Evolutionary conservation across 805 yeast species (phyloP).

Genomic region (Candida fluviatilis): DNA sequence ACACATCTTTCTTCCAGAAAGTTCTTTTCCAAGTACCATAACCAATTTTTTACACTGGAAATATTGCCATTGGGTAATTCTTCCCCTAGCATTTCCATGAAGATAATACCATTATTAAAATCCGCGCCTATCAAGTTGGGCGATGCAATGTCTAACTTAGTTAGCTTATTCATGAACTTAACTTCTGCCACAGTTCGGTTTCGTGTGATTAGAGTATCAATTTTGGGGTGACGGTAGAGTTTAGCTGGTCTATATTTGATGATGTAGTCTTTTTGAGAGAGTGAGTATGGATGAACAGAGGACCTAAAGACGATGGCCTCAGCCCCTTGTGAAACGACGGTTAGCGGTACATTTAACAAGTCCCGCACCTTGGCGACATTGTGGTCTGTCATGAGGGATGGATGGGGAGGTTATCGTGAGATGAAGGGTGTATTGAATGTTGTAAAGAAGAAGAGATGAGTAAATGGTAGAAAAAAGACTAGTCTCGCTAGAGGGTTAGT

Average conservation of each 20-base stretch:
- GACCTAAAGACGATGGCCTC: conserved; percentile 78
- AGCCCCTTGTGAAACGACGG: conserved; percentile 79
- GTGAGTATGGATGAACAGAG: conserved; percentile 59
- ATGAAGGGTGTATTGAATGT: no score
- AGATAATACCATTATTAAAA: conserved; percentile 69
- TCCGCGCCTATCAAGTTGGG: conserved; percentile 80
- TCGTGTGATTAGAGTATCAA: conserved; percentile 73
- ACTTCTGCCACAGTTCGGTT: conserved; percentile 84
- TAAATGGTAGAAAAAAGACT: no score
- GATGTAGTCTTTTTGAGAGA: conserved; percentile 41
- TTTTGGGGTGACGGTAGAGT: conserved; percentile 80
- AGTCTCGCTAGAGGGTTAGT: no score
- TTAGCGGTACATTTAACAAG: conserved; percentile 46
- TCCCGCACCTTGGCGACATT: conserved; percentile 41
- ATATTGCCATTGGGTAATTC: conserved; percentile 45
- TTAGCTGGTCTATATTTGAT: conserved; percentile 86
- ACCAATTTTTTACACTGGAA: conserved; percentile 67
- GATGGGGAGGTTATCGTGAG: no score
- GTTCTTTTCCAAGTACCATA: conserved; percentile 60
- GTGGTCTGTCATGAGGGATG: conserved; percentile 48
- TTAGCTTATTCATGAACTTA: conserved; percentile 59
- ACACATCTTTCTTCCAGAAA: conserved; percentile 22
- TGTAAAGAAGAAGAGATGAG: no score
- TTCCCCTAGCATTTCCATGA: conserved; percentile 81
- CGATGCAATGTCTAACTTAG: conserved; percentile 54